A percentile compares a stretch with the other conserved stretches of the same genome.
Conservation (phyloP, 257 asterid species). For the Nicotiana knightiana region DNA sequence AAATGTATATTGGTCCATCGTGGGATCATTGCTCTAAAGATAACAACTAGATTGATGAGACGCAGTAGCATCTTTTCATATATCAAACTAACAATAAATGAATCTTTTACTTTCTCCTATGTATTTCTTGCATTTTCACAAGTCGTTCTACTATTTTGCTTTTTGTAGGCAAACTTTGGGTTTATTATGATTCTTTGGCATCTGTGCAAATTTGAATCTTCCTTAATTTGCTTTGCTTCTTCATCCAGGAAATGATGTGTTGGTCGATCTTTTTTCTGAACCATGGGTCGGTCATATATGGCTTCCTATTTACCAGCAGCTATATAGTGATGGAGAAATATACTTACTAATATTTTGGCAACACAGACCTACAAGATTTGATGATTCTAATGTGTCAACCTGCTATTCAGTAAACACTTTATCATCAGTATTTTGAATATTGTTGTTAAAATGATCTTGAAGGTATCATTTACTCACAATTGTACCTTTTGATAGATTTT, state of each 20-base stretch:
- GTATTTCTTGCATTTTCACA: neutral
- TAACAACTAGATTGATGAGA: neutral
- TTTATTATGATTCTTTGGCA: neutral
- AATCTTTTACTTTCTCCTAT: neutral
- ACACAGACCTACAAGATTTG: neutral
- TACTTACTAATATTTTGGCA: neutral
- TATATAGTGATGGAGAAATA: neutral
- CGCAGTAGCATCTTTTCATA: neutral
- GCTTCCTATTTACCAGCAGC: constrained; percentile 4
- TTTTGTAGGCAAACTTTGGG: neutral
- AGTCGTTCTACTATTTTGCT: neutral
- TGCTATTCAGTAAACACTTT: neutral
- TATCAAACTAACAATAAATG: neutral
- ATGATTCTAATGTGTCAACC: neutral
- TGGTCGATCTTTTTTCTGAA: neutral
- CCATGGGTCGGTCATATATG: neutral
- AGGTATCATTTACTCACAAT: neutral
- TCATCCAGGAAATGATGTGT: constrained; percentile 3
- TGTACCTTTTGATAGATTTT: neutral
- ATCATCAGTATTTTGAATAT: neutral
- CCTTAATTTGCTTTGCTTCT: neutral
- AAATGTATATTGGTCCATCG: neutral
- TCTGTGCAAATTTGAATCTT: neutral
- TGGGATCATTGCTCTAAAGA: neutral
- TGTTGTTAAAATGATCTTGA: neutral